Percentiles rank a stretch among this genome's conserved stretches.
Evolutionary conservation across 2,329 filamentous ascomycete genomes (phyloP).

Genomic region (Scedosporium boydii): DNA sequence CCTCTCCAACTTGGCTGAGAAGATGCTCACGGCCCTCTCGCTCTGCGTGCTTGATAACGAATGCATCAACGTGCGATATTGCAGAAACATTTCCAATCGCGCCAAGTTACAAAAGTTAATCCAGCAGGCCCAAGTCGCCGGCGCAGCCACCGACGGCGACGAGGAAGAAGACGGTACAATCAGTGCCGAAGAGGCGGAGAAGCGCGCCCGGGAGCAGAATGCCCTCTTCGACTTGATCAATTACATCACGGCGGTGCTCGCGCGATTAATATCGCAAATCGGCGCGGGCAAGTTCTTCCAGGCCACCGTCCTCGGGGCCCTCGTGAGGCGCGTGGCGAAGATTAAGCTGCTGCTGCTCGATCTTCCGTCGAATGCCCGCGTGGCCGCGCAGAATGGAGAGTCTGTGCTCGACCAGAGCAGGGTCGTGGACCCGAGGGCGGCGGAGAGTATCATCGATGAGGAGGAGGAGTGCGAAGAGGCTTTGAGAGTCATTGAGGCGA

Average conservation of each 20-base stretch:
- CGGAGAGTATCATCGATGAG: neutral
- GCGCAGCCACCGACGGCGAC: neutral
- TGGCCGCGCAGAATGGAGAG: neutral
- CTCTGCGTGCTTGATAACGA: constrained; percentile 6
- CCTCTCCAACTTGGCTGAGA: neutral
- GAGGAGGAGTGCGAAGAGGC: constrained; percentile 7
- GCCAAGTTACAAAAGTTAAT: neutral
- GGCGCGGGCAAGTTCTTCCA: constrained; percentile 8
- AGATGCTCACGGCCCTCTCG: neutral
- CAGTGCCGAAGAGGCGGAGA: neutral
- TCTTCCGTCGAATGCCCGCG: neutral
- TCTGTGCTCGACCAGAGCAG: neutral
- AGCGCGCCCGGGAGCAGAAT: neutral
- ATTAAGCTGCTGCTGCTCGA: constrained; percentile 8
- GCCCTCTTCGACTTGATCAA: constrained; percentile 8
- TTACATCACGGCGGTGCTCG: constrained; percentile 11
- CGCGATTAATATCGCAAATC: constrained; percentile 8
- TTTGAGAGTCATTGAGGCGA: constrained; percentile 2
- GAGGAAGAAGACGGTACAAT: neutral
- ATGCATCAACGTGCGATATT: constrained; percentile 2
- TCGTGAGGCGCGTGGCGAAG: constrained; percentile 7
- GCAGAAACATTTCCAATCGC: neutral
- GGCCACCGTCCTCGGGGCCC: constrained; percentile 6
- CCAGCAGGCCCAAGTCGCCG: neutral
- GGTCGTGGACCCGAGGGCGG: neutral